phyloP scores from a whole-genome alignment of 2,329 filamentous ascomycete species.

The Claviceps paspali region DNA sequence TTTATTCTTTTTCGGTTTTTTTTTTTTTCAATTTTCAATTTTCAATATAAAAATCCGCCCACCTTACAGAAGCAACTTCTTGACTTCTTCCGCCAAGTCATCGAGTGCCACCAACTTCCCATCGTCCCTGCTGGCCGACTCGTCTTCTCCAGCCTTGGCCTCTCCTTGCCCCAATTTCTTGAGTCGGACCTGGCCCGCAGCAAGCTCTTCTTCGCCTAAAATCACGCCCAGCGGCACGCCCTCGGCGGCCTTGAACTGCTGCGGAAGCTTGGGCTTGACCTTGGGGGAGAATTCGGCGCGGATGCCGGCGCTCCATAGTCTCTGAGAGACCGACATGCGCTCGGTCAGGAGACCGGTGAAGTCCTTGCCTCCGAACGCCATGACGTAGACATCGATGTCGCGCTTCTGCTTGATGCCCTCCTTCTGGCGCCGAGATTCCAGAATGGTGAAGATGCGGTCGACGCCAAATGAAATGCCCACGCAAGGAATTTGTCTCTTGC shows the following conservation, averaged over 20 bases:
- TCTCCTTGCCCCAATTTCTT: slow-evolving; percentile 64
- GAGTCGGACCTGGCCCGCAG: slow-evolving; percentile 68
- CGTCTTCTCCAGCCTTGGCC: slow-evolving; percentile 54
- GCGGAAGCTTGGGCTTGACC: slow-evolving; percentile 72
- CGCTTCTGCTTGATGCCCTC: slow-evolving; percentile 44
- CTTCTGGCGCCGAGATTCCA: slow-evolving; percentile 57
- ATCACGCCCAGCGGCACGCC: slow-evolving; percentile 78
- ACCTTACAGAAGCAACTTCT: slow-evolving; percentile 14
- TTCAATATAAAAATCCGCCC: not conserved
- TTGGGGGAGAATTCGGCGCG: slow-evolving; percentile 77
- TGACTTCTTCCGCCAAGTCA: slow-evolving; percentile 49
- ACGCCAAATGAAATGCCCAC: slow-evolving; percentile 73
- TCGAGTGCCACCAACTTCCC: slow-evolving; percentile 57
- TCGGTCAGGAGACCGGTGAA: slow-evolving; percentile 69
- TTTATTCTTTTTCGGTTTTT: not conserved
- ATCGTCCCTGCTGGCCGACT: slow-evolving; percentile 75
- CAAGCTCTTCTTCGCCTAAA: slow-evolving; percentile 79
- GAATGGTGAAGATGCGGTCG: slow-evolving; percentile 88
- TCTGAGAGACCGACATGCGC: slow-evolving; percentile 64
- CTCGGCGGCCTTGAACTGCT: slow-evolving; percentile 88
- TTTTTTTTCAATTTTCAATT: not conserved
- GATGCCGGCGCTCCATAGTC: slow-evolving; percentile 75
- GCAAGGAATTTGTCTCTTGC: slow-evolving; percentile 60
- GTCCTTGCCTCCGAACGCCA: slow-evolving; percentile 83
- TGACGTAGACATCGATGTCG: slow-evolving; percentile 72